Evolutionary conservation across 371 early-diverging fungal species (phyloP).

Genomic region (Mucor circinelloides): DNA sequence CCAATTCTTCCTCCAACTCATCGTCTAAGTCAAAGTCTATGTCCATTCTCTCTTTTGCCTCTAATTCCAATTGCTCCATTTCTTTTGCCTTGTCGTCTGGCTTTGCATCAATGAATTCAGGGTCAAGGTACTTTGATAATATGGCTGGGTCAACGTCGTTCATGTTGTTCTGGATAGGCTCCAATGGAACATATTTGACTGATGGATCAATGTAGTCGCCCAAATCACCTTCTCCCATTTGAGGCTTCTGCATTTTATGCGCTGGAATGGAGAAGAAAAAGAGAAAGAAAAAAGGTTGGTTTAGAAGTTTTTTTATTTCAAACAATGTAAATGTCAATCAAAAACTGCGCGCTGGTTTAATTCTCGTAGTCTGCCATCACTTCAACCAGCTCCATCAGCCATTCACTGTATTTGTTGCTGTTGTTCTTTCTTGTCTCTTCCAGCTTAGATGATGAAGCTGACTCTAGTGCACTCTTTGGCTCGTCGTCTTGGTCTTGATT

Average conservation of each 20-base stretch:
- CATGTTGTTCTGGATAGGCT: slow-evolving; percentile 31
- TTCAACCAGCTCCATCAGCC: slow-evolving; percentile 48
- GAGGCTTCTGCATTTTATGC: background rate
- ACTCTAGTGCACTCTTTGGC: slow-evolving; percentile 7
- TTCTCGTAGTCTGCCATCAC: slow-evolving; percentile 49
- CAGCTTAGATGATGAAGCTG: background rate
- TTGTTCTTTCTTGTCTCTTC: slow-evolving; percentile 18
- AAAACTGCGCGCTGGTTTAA: slow-evolving; percentile 4
- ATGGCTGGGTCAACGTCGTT: slow-evolving; percentile 27
- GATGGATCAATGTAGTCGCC: slow-evolving; percentile 17
- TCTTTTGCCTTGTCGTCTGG: slow-evolving; percentile 28
- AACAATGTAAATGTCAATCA: background rate
- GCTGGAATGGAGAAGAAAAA: background rate
- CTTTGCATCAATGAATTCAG: slow-evolving; percentile 30
- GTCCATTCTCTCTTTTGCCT: slow-evolving; percentile 31
- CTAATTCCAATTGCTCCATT: slow-evolving; percentile 24
- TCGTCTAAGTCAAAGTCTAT: slow-evolving; percentile 21
- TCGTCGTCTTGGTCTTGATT: slow-evolving; percentile 32
- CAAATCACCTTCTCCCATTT: background rate
- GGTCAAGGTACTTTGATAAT: slow-evolving; percentile 37
- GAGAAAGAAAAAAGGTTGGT: background rate
- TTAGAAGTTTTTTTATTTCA: too few species aligned
- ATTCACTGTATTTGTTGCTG: slow-evolving; percentile 40
- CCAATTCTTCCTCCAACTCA: slow-evolving; percentile 16
- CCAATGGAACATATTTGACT: slow-evolving; percentile 18